phyloP scores from a whole-genome alignment of 2,329 filamentous ascomycete species.

The Ilyonectria robusta region DNA sequence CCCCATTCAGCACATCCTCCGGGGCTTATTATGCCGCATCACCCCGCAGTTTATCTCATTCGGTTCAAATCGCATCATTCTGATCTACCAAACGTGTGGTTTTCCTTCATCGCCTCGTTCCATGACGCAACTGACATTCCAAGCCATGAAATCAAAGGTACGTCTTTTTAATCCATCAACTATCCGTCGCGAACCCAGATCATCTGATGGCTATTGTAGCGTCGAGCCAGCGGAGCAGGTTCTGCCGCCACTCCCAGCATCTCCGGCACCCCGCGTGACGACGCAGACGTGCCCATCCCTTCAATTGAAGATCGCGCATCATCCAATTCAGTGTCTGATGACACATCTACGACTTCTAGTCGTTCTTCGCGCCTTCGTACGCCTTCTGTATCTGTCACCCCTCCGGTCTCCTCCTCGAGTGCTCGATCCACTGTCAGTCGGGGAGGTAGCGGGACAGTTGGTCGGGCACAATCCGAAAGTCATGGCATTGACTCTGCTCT shows the following conservation, averaged over 20 bases:
- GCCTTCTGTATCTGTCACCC: slow-evolving; percentile 34
- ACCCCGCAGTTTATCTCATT: neutral
- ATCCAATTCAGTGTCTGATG: neutral
- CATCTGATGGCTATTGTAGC: neutral
- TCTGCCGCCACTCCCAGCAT: neutral
- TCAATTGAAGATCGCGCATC: slow-evolving; percentile 30
- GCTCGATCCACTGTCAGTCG: neutral
- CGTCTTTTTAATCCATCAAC: neutral
- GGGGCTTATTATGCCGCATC: neutral
- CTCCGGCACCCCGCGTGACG: neutral
- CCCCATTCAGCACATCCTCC: neutral
- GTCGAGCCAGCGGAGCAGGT: neutral
- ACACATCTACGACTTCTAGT: neutral
- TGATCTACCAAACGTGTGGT: neutral
- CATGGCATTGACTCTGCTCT: slow-evolving; percentile 17
- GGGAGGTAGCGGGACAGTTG: neutral
- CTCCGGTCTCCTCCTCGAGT: slow-evolving; percentile 8
- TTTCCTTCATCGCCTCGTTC: neutral
- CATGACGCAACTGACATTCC: neutral
- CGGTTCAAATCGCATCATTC: neutral
- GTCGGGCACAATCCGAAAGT: neutral
- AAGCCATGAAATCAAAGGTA: neutral
- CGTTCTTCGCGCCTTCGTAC: slow-evolving; percentile 22
- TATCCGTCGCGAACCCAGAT: neutral
- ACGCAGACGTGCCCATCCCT: slow-evolving; percentile 32